A percentile compares a stretch with the other conserved stretches of the same genome.
phyloP scores from a whole-genome alignment of 306 rosid genomes.

The Cicer pinnatifidum region DNA sequence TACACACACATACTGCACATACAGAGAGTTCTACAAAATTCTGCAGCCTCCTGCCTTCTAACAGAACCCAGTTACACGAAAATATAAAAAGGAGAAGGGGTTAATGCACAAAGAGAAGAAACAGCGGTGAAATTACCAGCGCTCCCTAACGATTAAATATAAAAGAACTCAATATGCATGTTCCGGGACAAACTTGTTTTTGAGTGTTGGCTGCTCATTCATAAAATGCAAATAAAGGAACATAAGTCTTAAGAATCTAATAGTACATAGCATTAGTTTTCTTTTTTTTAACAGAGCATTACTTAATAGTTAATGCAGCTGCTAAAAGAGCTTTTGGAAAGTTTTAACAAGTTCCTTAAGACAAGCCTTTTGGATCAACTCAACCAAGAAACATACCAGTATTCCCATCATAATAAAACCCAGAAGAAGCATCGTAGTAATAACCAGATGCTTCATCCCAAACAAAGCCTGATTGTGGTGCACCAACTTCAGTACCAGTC shows the following conservation, averaged over 20 bases:
- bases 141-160: background rate
- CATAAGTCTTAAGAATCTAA: background rate
- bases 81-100: background rate
- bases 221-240: background rate
- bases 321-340: slow-evolving; percentile 19
- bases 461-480: slow-evolving; percentile 92
- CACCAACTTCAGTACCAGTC: slow-evolving; percentile 59
- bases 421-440: slow-evolving; percentile 97
- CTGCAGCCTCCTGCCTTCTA: background rate
- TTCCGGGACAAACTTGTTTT: slow-evolving; percentile 13
- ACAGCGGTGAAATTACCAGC: background rate
- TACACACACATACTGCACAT: background rate
- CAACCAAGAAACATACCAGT: slow-evolving; percentile 63
- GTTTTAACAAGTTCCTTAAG: background rate
- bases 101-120: background rate
- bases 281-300: background rate
- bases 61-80: slow-evolving; percentile 13
- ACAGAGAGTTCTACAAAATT: slow-evolving; percentile 8
- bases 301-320: background rate
- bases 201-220: slow-evolving; percentile 4
- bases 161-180: background rate
- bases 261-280: slow-evolving; percentile 12
- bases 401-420: slow-evolving; percentile 96
- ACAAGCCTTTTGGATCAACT: slow-evolving; percentile 31
- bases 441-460: slow-evolving; percentile 99